Evolutionary conservation across 441 rosid genomes (phyloP).

Genomic region (Geranium incanum): DNA sequence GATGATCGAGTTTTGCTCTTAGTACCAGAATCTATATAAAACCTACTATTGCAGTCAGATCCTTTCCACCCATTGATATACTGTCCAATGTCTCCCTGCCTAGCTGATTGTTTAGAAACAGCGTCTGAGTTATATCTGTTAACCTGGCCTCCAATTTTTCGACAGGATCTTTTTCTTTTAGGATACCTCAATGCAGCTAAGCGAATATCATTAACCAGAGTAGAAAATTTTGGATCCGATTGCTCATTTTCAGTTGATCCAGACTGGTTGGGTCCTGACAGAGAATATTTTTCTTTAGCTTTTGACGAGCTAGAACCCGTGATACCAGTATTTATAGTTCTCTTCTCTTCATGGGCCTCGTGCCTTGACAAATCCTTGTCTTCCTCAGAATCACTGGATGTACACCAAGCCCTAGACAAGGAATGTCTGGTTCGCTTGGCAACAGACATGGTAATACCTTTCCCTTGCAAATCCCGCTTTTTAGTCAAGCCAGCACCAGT

Average conservation of each 20-base stretch:
- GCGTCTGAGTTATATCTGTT: neutral
- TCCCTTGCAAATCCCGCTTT: slow-evolving; percentile 24
- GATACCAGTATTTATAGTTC: slow-evolving; percentile 13
- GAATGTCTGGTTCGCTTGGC: slow-evolving; percentile 44
- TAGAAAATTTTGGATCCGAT: slow-evolving; percentile 18
- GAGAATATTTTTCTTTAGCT: neutral
- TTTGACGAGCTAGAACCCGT: slow-evolving; percentile 22
- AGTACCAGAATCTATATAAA: neutral
- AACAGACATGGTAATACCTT: slow-evolving; percentile 25
- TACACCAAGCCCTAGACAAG: slow-evolving; percentile 24
- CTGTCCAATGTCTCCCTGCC: neutral
- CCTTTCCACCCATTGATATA: neutral
- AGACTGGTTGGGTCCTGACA: neutral
- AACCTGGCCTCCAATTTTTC: slow-evolving; percentile 27
- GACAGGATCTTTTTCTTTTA: slow-evolving; percentile 41
- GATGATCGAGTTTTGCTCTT: slow-evolving; percentile 7
- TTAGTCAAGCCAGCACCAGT: slow-evolving; percentile 27
- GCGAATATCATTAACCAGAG: slow-evolving; percentile 19
- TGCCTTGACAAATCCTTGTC: slow-evolving; percentile 17
- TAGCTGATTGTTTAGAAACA: no score
- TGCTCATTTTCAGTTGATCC: slow-evolving; percentile 14
- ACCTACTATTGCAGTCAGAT: neutral
- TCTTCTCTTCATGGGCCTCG: slow-evolving; percentile 18
- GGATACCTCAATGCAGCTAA: slow-evolving; percentile 30
- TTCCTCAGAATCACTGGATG: slow-evolving; percentile 13